phyloP scores from a whole-genome alignment of 768 basidiomycete genomes.

The Ramaria rubella region DNA sequence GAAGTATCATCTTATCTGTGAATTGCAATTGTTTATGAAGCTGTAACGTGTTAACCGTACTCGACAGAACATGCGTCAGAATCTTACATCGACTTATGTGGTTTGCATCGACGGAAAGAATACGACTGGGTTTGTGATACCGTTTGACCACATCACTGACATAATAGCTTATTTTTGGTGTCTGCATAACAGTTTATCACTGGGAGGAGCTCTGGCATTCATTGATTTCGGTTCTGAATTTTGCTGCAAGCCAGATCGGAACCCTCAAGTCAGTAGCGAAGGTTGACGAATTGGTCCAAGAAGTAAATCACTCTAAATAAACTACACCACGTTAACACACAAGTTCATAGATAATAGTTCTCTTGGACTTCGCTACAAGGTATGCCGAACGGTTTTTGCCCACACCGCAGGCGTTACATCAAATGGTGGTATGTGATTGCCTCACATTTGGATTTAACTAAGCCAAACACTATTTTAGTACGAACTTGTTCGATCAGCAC shows the following conservation, averaged over 20 bases:
- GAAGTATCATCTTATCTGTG: slow-evolving; percentile 54
- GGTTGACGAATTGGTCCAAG: slow-evolving; percentile 44
- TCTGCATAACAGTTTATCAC: slow-evolving; percentile 44
- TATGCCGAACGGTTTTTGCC: slow-evolving; percentile 50
- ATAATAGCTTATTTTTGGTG: neutral
- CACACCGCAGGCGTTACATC: slow-evolving; percentile 47
- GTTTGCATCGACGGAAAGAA: slow-evolving; percentile 46
- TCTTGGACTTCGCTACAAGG: slow-evolving; percentile 48
- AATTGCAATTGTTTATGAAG: slow-evolving; percentile 19
- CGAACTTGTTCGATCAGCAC: slow-evolving; percentile 54
- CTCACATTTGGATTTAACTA: neutral
- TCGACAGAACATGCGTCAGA: slow-evolving; percentile 45
- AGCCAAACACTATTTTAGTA: slow-evolving; percentile 35
- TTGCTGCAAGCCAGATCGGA: slow-evolving; percentile 42
- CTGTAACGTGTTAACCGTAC: neutral
- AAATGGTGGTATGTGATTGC: slow-evolving; percentile 47
- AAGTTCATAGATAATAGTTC: slow-evolving; percentile 38
- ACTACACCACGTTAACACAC: neutral
- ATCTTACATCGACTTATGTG: slow-evolving; percentile 50
- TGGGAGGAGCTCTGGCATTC: slow-evolving; percentile 64
- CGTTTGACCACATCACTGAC: neutral
- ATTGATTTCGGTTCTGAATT: slow-evolving; percentile 46
- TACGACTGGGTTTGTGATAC: slow-evolving; percentile 47
- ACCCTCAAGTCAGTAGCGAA: slow-evolving; percentile 39
- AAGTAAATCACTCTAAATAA: slow-evolving; percentile 34